Percentiles rank a stretch among this genome's conserved stretches.
phyloP scores from a whole-genome alignment of 495 filamentous ascomycete genomes.

The Glarea lozoyensis region DNA sequence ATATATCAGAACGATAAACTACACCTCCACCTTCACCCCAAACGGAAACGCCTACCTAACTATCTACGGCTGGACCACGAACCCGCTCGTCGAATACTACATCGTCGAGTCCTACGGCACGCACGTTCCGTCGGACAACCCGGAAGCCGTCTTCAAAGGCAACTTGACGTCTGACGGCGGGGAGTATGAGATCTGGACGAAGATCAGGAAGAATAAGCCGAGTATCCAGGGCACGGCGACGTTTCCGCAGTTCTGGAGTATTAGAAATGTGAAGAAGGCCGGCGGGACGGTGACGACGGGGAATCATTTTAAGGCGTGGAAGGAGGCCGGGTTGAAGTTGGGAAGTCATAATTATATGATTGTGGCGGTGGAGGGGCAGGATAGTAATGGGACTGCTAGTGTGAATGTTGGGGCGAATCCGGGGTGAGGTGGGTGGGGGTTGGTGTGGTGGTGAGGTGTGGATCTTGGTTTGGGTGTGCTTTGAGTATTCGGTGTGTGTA shows the following conservation, averaged over 20 bases:
- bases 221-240: conserved; percentile 46
- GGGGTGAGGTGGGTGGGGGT: not conserved
- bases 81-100: conserved; percentile 55
- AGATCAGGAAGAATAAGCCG: conserved; percentile 48
- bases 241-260: conserved; percentile 50
- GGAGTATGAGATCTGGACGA: conserved; percentile 56
- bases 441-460: too few relatives aligned
- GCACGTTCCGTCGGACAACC: conserved; percentile 38
- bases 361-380: conserved; percentile 32
- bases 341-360: conserved; percentile 30
- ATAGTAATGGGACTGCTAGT: not conserved
- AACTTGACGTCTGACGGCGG: conserved; percentile 48
- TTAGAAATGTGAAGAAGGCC: conserved; percentile 34
- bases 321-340: conserved; percentile 23
- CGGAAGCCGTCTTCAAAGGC: conserved; percentile 39
- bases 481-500: too few relatives aligned
- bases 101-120: conserved; percentile 45
- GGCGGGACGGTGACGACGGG: conserved; percentile 22
- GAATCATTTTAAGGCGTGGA: conserved; percentile 31
- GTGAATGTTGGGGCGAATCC: not conserved
- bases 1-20: conserved; percentile 19
- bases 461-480: too few relatives aligned
- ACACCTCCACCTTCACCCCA: conserved; percentile 39
- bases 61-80: conserved; percentile 51
- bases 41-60: conserved; percentile 42